Conservation (phyloP, 768 basidiomycete genomes). For the Mycena galopus region DNA sequence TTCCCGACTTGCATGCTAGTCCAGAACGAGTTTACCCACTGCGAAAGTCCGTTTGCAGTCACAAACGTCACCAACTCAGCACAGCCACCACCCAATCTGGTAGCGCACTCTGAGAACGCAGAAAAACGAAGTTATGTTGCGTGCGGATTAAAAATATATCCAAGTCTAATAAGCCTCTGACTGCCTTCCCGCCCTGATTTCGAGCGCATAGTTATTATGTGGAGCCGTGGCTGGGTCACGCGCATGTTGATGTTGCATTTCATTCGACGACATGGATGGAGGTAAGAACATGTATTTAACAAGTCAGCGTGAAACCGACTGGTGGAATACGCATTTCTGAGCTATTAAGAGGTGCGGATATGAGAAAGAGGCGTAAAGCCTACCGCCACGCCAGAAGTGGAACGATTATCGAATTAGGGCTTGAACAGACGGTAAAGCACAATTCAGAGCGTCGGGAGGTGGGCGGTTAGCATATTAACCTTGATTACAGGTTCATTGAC, state of each 20-base stretch:
- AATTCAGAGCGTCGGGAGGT: background rate
- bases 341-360: background rate
- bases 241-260: background rate
- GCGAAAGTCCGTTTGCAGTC: background rate
- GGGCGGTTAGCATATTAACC: background rate
- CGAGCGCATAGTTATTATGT: background rate
- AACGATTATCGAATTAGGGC: background rate
- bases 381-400: background rate
- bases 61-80: constrained; percentile 5
- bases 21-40: background rate
- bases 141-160: background rate
- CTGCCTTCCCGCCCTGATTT: constrained; percentile 24
- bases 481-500: background rate
- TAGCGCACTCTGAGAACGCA: background rate
- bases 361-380: background rate
- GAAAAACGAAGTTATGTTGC: background rate
- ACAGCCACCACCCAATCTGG: constrained; percentile 20
- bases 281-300: background rate
- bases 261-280: background rate
- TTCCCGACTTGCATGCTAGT: background rate
- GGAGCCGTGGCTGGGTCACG: background rate
- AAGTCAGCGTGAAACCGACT: background rate
- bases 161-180: background rate
- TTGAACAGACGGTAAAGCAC: background rate
- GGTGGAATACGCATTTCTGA: background rate